Percentiles rank a stretch among this genome's conserved stretches.
These are phyloP conservation scores for Wallacemonas sp. DNA, from an alignment of 208 protist genomes.

Conservation along the genomic window DNA sequence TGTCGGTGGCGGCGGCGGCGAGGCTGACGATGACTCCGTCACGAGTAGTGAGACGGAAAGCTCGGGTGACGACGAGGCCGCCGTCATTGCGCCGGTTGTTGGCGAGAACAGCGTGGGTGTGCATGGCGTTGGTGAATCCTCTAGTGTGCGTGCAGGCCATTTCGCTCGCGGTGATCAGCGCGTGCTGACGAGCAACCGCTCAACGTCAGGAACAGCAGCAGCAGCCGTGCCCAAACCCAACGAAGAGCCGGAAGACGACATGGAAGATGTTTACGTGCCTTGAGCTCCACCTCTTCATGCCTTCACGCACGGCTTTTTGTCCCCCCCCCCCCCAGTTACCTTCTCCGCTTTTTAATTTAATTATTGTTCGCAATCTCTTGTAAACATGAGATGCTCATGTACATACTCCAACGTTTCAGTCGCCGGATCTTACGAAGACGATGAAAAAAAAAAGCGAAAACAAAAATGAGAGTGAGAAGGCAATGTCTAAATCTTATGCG, in stretches of 20 bases:
- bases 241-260: constrained; percentile 1
- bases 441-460: too few species aligned
- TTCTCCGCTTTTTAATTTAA: background rate
- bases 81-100: background rate
- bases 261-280: constrained; percentile 24
- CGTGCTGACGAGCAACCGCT: constrained; percentile 14
- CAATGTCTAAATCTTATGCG: too few species aligned
- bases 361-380: too few species aligned
- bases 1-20: background rate
- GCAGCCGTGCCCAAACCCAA: background rate
- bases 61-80: background rate
- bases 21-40: constrained; percentile 11
- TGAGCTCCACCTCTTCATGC: background rate
- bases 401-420: too few species aligned
- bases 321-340: background rate
- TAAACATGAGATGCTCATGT: too few species aligned
- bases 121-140: background rate
- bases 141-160: background rate
- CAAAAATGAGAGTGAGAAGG: too few species aligned
- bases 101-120: constrained; percentile 9
- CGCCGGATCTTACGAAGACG: too few species aligned
- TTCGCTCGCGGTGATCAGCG: background rate
- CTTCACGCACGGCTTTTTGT: too few species aligned
- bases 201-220: too few species aligned
- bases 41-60: constrained; percentile 9